Evolutionary conservation across 2,329 filamentous ascomycete genomes (phyloP).

Genomic region (Fusarium sp.): DNA sequence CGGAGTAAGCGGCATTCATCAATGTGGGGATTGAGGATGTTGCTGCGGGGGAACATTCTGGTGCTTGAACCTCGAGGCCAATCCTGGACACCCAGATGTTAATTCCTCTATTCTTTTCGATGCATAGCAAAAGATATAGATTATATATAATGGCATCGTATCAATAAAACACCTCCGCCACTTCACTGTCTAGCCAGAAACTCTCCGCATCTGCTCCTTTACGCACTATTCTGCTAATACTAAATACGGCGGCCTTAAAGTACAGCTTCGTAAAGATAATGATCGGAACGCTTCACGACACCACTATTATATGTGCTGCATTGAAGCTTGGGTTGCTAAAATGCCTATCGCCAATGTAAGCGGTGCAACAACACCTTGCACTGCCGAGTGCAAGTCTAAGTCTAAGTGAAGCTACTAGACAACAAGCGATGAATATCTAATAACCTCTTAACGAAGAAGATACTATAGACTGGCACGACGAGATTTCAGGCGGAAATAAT

Average conservation of each 20-base stretch:
- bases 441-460: rapidly evolving
- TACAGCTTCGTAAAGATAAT: too few species aligned
- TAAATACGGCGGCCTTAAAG: too few species aligned
- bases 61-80: background rate
- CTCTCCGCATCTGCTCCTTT: too few species aligned
- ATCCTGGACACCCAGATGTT: background rate
- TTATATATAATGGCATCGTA: too few species aligned
- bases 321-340: rapidly evolving
- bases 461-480: rapidly evolving
- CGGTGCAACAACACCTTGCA: rapidly evolving
- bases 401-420: background rate
- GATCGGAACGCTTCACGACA: rapidly evolving
- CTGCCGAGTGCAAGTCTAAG: rapidly evolving
- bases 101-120: too few species aligned
- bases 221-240: too few species aligned
- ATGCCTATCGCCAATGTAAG: rapidly evolving
- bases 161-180: too few species aligned
- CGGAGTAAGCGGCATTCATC: background rate
- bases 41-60: background rate
- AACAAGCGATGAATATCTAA: background rate
- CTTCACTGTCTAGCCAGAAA: too few species aligned
- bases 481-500: rapidly evolving
- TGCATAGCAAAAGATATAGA: rapidly evolving
- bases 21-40: background rate
- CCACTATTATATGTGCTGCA: rapidly evolving